Evolutionary conservation across 208 protist genomes (phyloP).

Genomic region (Porcisia deanei): DNA sequence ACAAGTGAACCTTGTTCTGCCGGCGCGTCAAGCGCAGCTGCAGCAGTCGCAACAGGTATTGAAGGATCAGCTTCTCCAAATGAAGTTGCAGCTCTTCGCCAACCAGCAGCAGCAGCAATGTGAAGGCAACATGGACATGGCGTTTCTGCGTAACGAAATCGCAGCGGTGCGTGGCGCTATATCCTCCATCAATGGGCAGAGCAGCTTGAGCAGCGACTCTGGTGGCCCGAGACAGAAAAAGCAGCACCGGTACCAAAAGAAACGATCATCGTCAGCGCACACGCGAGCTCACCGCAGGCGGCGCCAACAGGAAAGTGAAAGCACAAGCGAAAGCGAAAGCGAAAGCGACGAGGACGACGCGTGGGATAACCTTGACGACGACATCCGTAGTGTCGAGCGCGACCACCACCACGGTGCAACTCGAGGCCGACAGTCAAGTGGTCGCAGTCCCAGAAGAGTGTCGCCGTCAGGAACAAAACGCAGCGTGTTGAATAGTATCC

Average conservation of each 20-base stretch:
- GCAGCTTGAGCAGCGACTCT: conserved; percentile 4
- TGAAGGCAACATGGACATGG: conserved; percentile 35
- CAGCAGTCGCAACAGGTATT: conserved; percentile 46
- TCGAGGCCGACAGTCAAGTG: not conserved
- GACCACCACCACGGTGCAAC: conserved; percentile 10
- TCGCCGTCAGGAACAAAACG: conserved; percentile 25
- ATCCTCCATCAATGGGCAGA: conserved; percentile 14
- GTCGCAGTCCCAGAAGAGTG: not conserved
- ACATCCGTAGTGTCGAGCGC: not conserved
- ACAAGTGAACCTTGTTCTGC: conserved; percentile 44
- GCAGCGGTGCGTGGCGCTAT: conserved; percentile 30
- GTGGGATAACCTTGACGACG: conserved; percentile 12
- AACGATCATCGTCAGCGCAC: conserved; percentile 1
- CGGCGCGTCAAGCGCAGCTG: conserved; percentile 42
- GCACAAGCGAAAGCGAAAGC: conserved; percentile 3
- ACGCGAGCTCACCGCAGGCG: not conserved
- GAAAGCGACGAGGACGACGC: conserved; percentile 16
- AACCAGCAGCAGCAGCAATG: conserved; percentile 31
- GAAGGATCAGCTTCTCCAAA: conserved; percentile 39
- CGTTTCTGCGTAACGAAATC: conserved; percentile 44
- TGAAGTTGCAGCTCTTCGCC: conserved; percentile 45
- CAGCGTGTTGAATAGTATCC: conserved; percentile 27
- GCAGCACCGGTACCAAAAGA: not conserved
- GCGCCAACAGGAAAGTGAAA: conserved; percentile 1
- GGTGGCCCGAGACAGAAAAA: conserved; percentile 13